phyloP scores from a whole-genome alignment of 768 basidiomycete species.

The Gyrodon lividus region DNA sequence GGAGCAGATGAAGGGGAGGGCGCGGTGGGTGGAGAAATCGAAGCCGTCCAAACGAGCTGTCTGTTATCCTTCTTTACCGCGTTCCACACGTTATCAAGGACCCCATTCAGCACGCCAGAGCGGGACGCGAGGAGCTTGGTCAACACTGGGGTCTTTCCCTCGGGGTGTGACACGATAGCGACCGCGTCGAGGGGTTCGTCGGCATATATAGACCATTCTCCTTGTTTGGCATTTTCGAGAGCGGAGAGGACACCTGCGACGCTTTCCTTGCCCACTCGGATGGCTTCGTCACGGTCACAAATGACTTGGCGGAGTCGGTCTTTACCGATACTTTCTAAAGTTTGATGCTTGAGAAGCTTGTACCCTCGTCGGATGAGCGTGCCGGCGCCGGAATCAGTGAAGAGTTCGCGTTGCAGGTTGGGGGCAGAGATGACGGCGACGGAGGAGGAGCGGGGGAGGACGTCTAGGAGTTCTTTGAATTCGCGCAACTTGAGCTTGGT shows the following conservation, averaged over 20 bases:
- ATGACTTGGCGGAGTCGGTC: constrained; percentile 95
- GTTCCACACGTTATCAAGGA: constrained; percentile 96
- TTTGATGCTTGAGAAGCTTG: constrained; percentile 90
- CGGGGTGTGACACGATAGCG: constrained; percentile 90
- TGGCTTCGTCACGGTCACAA: constrained; percentile 93
- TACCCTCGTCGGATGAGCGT: constrained; percentile 98
- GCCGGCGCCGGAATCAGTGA: constrained; percentile 97
- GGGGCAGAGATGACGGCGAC: constrained; percentile 96
- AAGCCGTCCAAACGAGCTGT: constrained; percentile 96
- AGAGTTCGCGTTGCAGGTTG: constrained; percentile 94
- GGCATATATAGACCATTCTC: constrained; percentile 94
- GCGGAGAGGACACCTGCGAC: constrained; percentile 75
- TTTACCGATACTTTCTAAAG: constrained; percentile 81
- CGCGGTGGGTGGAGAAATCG: constrained; percentile 39
- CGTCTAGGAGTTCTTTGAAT: constrained; percentile 98
- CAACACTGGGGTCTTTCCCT: constrained; percentile 85
- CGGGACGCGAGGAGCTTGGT: constrained; percentile 89
- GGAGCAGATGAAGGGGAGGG: constrained; percentile 5
- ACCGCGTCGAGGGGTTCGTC: constrained; percentile 96
- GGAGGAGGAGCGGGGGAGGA: constrained; percentile 96
- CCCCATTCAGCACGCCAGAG: constrained; percentile 87
- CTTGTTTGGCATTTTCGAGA: constrained; percentile 66
- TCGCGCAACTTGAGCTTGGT: constrained; percentile 99
- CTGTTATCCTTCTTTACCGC: constrained; percentile 95
- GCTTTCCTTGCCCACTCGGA: constrained; percentile 76